Conservation (phyloP, 331 rosid genomes). For the Cydonia oblonga region DNA sequence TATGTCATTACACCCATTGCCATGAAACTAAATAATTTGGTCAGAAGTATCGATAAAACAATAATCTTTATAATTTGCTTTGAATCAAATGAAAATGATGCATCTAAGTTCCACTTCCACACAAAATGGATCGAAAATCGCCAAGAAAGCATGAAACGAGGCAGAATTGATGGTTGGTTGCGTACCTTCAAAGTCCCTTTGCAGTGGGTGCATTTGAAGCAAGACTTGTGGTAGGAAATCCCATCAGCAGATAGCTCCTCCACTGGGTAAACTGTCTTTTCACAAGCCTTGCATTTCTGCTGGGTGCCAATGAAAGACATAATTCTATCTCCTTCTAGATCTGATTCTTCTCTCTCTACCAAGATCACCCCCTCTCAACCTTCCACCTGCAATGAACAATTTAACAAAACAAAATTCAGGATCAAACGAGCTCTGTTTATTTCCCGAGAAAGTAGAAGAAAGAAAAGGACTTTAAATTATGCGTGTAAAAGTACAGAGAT, state of each 20-base stretch:
- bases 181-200: slow-evolving; percentile 86
- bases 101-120: not conserved
- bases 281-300: slow-evolving; percentile 93
- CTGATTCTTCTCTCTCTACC: slow-evolving; percentile 19
- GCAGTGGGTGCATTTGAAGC: slow-evolving; percentile 95
- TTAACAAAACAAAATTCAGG: not conserved
- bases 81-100: not conserved
- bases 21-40: not conserved
- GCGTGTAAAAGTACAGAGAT: not conserved
- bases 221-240: slow-evolving; percentile 69
- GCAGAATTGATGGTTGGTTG: not conserved
- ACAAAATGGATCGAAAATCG: not conserved
- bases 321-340: slow-evolving; percentile 34
- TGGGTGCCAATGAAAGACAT: slow-evolving; percentile 92
- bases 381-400: slow-evolving; percentile 7
- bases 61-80: not conserved
- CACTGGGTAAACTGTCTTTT: slow-evolving; percentile 84
- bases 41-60: no score
- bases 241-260: slow-evolving; percentile 95
- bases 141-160: not conserved
- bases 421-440: no score
- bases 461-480: no score
- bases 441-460: not conserved
- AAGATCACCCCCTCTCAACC: slow-evolving; percentile 14
- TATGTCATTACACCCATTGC: not conserved